Percentiles rank a stretch among this genome's conserved stretches.
These are phyloP conservation scores for Neurospora intermedia DNA, from an alignment of 495 filamentous ascomycete genomes.

Conservation along the genomic window DNA sequence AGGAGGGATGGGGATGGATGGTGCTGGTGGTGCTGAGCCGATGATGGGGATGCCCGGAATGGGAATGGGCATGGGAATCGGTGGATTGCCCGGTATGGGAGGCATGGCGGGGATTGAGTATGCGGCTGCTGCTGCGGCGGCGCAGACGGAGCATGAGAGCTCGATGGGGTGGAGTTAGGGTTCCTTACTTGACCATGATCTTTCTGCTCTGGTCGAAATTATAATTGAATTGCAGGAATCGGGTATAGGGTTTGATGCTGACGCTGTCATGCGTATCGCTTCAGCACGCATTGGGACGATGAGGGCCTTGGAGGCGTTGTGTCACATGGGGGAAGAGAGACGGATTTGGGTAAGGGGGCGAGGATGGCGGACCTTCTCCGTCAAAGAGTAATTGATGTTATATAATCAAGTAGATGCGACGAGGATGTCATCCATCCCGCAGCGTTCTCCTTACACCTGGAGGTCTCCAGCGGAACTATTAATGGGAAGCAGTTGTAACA, in stretches of 20 bases:
- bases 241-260: neutral
- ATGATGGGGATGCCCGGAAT: conserved; percentile 1
- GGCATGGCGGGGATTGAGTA: neutral
- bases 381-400: neutral
- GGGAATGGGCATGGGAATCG: neutral
- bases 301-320: neutral
- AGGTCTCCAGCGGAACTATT: neutral
- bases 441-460: neutral
- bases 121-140: neutral
- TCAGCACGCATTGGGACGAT: neutral
- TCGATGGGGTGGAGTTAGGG: neutral
- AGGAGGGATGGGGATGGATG: neutral
- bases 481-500: neutral
- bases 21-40: neutral
- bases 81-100: neutral
- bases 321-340: neutral
- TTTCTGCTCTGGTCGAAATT: neutral
- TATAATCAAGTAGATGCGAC: neutral
- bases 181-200: neutral
- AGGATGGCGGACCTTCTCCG: neutral
- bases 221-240: neutral
- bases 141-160: neutral
- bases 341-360: neutral
- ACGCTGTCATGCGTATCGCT: neutral
- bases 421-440: neutral